phyloP scores from a whole-genome alignment of 2,329 filamentous ascomycete species.

The Aureobasidium sp. region DNA sequence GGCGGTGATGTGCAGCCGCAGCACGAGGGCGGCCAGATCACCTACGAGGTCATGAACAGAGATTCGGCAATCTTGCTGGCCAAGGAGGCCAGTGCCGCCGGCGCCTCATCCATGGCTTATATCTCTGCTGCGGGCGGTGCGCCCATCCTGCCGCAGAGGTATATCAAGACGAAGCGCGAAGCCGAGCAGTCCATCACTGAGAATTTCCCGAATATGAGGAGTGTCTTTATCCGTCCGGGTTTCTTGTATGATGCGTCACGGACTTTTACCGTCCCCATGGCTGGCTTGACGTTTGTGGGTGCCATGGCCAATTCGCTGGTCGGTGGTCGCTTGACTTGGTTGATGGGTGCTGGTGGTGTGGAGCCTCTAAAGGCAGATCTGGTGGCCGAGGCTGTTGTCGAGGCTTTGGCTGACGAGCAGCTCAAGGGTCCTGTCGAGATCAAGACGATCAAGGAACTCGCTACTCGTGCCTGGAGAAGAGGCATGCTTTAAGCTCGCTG shows the following conservation, averaged over 20 bases:
- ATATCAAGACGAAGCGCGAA: slow-evolving; percentile 85
- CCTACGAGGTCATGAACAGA: slow-evolving; percentile 96
- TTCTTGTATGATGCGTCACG: slow-evolving; percentile 85
- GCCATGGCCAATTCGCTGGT: slow-evolving; percentile 68
- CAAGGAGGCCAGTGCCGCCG: slow-evolving; percentile 58
- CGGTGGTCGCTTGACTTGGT: slow-evolving; percentile 62
- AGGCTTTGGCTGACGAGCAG: slow-evolving; percentile 66
- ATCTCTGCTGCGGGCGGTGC: slow-evolving; percentile 82
- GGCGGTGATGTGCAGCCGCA: slow-evolving; percentile 53
- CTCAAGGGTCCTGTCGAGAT: slow-evolving; percentile 70
- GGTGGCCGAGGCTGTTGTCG: slow-evolving; percentile 82
- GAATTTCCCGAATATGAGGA: slow-evolving; percentile 49
- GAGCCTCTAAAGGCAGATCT: slow-evolving; percentile 83
- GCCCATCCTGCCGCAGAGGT: slow-evolving; percentile 72
- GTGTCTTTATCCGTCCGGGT: slow-evolving; percentile 72
- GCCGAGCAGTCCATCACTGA: slow-evolving; percentile 52
- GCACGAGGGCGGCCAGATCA: slow-evolving; percentile 66
- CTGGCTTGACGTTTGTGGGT: slow-evolving; percentile 64
- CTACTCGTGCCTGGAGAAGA: slow-evolving; percentile 76
- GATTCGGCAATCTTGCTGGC: slow-evolving; percentile 78
- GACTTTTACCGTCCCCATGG: slow-evolving; percentile 74
- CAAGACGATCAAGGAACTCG: slow-evolving; percentile 70
- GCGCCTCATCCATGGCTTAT: slow-evolving; percentile 67
- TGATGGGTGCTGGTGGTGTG: slow-evolving; percentile 73
- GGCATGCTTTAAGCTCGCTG: slow-evolving; percentile 54